Evolutionary conservation across 257 asterid genomes (phyloP), one percentile per base, ranked within the genome.

Genomic region (Euphrasia confusa): DNA sequence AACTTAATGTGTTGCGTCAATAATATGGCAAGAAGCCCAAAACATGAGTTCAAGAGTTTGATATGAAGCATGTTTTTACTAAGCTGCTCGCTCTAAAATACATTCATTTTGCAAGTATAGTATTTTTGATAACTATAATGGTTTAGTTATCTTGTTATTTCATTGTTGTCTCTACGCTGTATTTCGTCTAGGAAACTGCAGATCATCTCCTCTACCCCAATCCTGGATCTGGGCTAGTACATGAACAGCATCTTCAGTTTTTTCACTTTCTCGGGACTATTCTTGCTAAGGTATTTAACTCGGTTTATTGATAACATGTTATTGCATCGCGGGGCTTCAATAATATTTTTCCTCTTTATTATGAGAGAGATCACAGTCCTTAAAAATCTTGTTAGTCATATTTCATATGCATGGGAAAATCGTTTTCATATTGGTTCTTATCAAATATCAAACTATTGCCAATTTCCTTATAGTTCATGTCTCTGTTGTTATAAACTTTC

Each of bases 131-230:
- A 53, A 13, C 2, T 58, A 44, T 33, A 12, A 32, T 54, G 32
- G 63, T 4, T 12, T 42, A 42, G 3, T 30, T 35, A 10, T 57
- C 42, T 26, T 37, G 54, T 52, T 24, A 14, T 68, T 68, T 47
- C 28, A 14, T 65, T 33, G 39, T 33, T 33, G 39, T 33, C 8
- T 33, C 39, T 33, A 33, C 42, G 7, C 65, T 64, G 24, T 67
- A 49, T 60, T 60, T 68, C 67, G 66, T 73, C 61, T 78, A 93
- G 99, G 99, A 84, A 90, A 93, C 99, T 44, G 70, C 75, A 35
- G 95, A 93, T 82, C 96, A 89, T 77, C 95, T 89, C 33, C 95
- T 93, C 56, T 93, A 87, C 76, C 99, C 99, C 8, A 93, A 93
- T 78, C 99, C 99, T 74, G 96, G 97, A 75, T 93, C 99, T 58